Conservation (phyloP, 2,329 filamentous ascomycete species). For the Fusarium miscanthi region DNA sequence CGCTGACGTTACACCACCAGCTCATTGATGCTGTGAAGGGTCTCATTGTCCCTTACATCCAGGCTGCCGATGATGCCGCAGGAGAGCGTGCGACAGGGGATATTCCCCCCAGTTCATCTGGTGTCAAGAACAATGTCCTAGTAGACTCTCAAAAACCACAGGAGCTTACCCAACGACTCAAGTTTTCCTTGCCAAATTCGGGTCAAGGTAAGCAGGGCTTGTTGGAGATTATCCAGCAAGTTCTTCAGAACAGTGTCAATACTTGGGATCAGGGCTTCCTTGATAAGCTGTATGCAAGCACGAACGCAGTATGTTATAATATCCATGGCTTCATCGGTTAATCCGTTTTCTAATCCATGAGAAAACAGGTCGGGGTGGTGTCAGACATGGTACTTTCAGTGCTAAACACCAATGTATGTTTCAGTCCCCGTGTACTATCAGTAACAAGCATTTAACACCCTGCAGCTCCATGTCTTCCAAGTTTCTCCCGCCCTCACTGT, state of each 20-base stretch:
- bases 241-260: constrained; percentile 90
- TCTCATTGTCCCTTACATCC: constrained; percentile 77
- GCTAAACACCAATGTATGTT: constrained; percentile 85
- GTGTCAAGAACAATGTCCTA: constrained; percentile 64
- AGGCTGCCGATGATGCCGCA: constrained; percentile 73
- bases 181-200: constrained; percentile 67
- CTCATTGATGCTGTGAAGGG: constrained; percentile 74
- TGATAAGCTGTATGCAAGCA: constrained; percentile 93
- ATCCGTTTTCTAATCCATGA: constrained; percentile 9
- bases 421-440: background rate
- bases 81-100: constrained; percentile 63
- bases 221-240: constrained; percentile 73
- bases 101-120: constrained; percentile 54
- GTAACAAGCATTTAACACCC: constrained; percentile 10
- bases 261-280: constrained; percentile 99
- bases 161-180: constrained; percentile 65
- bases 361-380: constrained; percentile 77
- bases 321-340: background rate
- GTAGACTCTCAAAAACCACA: constrained; percentile 71
- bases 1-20: constrained; percentile 55
- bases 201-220: constrained; percentile 78
- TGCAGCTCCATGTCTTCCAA: constrained; percentile 80
- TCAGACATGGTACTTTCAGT: constrained; percentile 86
- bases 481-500: constrained; percentile 90
- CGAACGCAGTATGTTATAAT: constrained; percentile 73